Percentiles rank a stretch among this genome's conserved stretches.
phyloP scores from a whole-genome alignment of 192 early-diverging fungal species.

The Rhizophagus sp. region DNA sequence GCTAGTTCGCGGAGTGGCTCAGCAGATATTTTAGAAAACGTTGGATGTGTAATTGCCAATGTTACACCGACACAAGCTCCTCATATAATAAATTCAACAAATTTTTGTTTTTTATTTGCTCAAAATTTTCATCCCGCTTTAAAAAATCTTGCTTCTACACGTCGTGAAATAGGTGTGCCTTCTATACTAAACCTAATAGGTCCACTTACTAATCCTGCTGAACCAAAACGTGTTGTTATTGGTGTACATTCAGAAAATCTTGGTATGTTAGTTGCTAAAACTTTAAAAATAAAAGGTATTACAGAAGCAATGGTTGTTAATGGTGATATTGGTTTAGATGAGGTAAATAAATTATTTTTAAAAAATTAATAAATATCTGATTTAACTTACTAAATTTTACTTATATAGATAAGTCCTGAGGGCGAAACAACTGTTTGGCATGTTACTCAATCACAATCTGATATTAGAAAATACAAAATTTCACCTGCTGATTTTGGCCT shows the following conservation, averaged over 20 bases:
- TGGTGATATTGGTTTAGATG: slow-evolving; percentile 89
- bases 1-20: slow-evolving; percentile 91
- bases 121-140: slow-evolving; percentile 91
- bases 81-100: slow-evolving; percentile 57
- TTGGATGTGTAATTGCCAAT: slow-evolving; percentile 72
- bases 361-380: neutral
- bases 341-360: slow-evolving; percentile 45
- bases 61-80: slow-evolving; percentile 69
- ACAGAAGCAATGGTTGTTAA: slow-evolving; percentile 88
- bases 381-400: neutral
- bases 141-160: slow-evolving; percentile 69
- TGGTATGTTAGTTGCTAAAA: slow-evolving; percentile 81
- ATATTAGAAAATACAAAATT: slow-evolving; percentile 64
- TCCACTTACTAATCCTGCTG: slow-evolving; percentile 87
- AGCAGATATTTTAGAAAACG: slow-evolving; percentile 88
- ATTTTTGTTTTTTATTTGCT: slow-evolving; percentile 93
- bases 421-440: slow-evolving; percentile 91
- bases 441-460: slow-evolving; percentile 49
- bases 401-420: slow-evolving; percentile 70
- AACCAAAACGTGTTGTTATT: slow-evolving; percentile 78
- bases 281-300: slow-evolving; percentile 76
- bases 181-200: slow-evolving; percentile 96
- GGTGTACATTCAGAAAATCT: slow-evolving; percentile 85
- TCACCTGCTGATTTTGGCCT: slow-evolving; percentile 91
- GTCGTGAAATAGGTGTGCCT: slow-evolving; percentile 88